Base-by-base conservation (phyloP, 2,329 filamentous ascomycete genomes). In the Huntiella abstrusa region DNA sequence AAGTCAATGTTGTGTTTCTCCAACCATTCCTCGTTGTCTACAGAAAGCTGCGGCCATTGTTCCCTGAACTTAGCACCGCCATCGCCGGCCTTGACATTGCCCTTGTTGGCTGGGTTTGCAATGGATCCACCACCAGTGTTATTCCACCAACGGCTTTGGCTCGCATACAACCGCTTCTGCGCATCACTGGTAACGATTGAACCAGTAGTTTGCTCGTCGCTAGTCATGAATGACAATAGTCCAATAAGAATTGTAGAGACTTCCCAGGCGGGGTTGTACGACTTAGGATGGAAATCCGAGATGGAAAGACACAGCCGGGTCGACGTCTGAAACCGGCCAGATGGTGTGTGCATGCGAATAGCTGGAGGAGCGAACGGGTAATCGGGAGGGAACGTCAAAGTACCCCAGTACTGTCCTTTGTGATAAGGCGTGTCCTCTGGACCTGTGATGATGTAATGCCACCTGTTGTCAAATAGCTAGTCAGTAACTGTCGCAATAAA, bases 301-400 rank as follows among this genome's bases (percentile, higher is more conserved):
- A 98, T 98, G 58, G 83, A 92, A 41, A 98, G 79, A 58, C 91
- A 98, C 16, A 98, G 75, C 43, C 91, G 76, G 11, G 85, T 87
- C 1, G 82, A 91, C 2, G 87, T 85, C 60, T 94, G 85, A 65
- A 98, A 98, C 58, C 91, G 83, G 49, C 91, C 91, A 10, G 81
- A 88, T 1, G 91, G 91, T 0, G 91, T 98, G 68, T 96, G 91
- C 91, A 98, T 98, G 58, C 88, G 85, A 62, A 98, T 98, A 2
- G 91, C 86, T 4, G 91, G 91, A 32, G 91, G 91, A 10, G 87
- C 88, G 63, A 95, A 98, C 19, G 91, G 91, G 60, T 98, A 98
- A 67, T 95, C 87, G 6, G 87, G 75, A 12, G 91, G 91, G 62
- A 98, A 98, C 53, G 92, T 79, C 43, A 98, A 71, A 1, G 88